Base-by-base conservation (phyloP, 192 early-diverging fungal species). In the Backusella australiensis region DNA sequence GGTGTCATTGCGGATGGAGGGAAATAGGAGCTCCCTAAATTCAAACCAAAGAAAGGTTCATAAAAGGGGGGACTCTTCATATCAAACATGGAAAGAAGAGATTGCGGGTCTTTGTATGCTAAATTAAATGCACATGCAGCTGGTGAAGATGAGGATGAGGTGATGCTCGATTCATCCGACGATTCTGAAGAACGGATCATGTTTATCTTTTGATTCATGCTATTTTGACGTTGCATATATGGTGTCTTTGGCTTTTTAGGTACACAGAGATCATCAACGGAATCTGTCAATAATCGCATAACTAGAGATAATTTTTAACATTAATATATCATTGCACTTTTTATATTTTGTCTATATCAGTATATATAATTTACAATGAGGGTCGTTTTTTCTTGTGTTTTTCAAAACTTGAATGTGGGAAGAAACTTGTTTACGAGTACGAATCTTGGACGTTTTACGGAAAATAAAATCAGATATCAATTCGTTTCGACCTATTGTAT, bases 341-440 rank as follows among this genome's bases (percentile, higher is more conserved):
- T 14, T n/a, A 21, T 53, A 7, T 26, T 29, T 56, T 71, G 17
- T 14, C 35, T 2, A 41, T 12, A 21, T 35, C 26, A 67, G 5
- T 5, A 26, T 32, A 32, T 7, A 38, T 36, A 53, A 41, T 76
- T 81, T 86, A 88, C 87, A 88, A 3, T 83, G 78, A 17, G 81
- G 77, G 19, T 89, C 86, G 41, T 81, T 79, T 78, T 90, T 90
- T 68, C 89, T 88, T 56, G 91, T 91, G 73, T 94, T 90, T 70
- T 89, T 91, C 78, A 92, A 86, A 12, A 94, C 93, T 75, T 94
- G 93, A 32, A 94, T 92, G 72, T 94, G 93, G 21, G 91, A 93
- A 1, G 91, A 93, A 1, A 94, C 91, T 75, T 94, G 93, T 80
- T 94, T 94, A 59, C 91, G 84, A 26, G 91, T 86, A 11, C 93